Evolutionary conservation across 2,329 filamentous ascomycete species (phyloP).

Genomic region (Acrocalymma vagum): DNA sequence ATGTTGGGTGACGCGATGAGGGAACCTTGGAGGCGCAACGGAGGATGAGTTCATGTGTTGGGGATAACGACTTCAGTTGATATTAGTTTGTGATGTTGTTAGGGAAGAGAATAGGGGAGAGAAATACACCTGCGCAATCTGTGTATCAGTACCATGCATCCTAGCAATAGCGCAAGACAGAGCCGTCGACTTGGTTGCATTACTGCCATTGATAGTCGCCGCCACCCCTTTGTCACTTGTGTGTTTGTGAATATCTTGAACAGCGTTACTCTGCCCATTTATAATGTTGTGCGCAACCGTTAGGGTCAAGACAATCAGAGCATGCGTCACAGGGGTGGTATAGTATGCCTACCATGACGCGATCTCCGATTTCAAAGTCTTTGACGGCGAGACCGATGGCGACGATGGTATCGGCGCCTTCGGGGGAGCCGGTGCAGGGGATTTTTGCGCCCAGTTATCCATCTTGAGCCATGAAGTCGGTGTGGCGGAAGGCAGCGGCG

Average conservation of each 20-base stretch:
- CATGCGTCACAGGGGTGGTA: conserved; percentile 64
- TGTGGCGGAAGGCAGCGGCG: conserved; percentile 70
- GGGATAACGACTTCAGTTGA: conserved; percentile 50
- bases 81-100: conserved; percentile 20
- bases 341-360: conserved; percentile 65
- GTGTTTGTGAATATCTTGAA: conserved; percentile 56
- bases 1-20: conserved; percentile 55
- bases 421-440: conserved; percentile 56
- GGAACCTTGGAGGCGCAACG: conserved; percentile 59
- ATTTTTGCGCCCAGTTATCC: conserved; percentile 60
- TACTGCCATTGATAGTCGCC: conserved; percentile 63
- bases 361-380: conserved; percentile 59
- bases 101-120: conserved; percentile 3
- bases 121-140: conserved; percentile 62
- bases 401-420: conserved; percentile 65
- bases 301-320: conserved; percentile 59
- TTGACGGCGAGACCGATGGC: conserved; percentile 53
- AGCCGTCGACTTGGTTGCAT: conserved; percentile 60
- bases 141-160: conserved; percentile 67
- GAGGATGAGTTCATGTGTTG: conserved; percentile 61
- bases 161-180: conserved; percentile 64
- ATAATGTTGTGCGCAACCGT: conserved; percentile 64
- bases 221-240: conserved; percentile 62
- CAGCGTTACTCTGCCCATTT: conserved; percentile 56
- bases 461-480: conserved; percentile 64